These are phyloP conservation scores for Tricholoma saponaceum DNA, from an alignment of 768 basidiomycete genomes.

Conservation along the genomic window DNA sequence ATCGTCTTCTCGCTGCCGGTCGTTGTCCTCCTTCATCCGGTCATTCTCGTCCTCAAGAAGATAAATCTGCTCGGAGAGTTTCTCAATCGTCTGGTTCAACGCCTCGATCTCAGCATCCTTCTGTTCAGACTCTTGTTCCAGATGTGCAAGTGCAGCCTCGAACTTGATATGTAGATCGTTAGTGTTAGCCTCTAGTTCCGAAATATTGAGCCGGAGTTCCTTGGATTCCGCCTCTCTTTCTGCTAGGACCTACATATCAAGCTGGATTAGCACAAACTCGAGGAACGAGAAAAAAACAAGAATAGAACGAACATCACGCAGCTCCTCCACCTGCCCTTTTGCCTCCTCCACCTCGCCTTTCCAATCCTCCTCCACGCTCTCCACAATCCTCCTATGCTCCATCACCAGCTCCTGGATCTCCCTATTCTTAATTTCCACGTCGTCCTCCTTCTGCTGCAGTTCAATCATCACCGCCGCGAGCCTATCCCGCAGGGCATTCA, in stretches of 20 bases:
- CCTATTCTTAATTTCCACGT: conserved; percentile 70
- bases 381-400: conserved; percentile 71
- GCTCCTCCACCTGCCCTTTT: conserved; percentile 73
- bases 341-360: conserved; percentile 83
- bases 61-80: conserved; percentile 77
- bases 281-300: neutral
- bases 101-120: conserved; percentile 76
- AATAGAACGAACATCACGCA: conserved; percentile 54
- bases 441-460: conserved; percentile 83
- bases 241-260: conserved; percentile 51
- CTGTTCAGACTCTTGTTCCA: conserved; percentile 74
- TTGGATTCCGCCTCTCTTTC: conserved; percentile 80
- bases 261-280: conserved; percentile 6
- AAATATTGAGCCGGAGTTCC: conserved; percentile 66
- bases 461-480: conserved; percentile 80
- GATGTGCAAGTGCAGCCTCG: conserved; percentile 67
- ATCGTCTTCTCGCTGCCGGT: conserved; percentile 69
- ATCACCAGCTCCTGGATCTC: conserved; percentile 77
- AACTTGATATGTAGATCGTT: conserved; percentile 71
- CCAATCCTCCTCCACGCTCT: conserved; percentile 81
- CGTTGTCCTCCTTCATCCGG: conserved; percentile 64
- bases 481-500: conserved; percentile 71
- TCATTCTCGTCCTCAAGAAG: conserved; percentile 86
- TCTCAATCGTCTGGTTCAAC: conserved; percentile 74
- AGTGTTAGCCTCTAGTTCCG: conserved; percentile 71